phyloP scores from a whole-genome alignment of 805 yeast genomes.

The Candida methanosorbosa region DNA sequence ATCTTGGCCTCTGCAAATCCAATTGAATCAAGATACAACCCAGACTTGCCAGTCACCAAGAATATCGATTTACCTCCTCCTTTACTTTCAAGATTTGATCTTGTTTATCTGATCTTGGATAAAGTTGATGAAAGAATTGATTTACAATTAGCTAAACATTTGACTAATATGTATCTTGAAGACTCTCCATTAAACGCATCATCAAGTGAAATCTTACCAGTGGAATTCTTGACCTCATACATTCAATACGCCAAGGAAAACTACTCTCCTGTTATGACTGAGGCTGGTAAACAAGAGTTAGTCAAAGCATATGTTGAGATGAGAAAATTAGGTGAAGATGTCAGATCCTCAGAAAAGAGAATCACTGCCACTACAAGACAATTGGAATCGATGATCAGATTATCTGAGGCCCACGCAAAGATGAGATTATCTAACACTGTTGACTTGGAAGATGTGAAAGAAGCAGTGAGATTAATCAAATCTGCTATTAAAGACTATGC shows the following conservation, averaged over 20 bases:
- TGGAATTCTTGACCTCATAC: conserved; percentile 80
- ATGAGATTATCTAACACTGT: conserved; percentile 76
- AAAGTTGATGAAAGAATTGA: conserved; percentile 83
- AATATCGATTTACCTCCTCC: conserved; percentile 98
- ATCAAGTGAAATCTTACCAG: conserved; percentile 61
- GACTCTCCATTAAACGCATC: conserved; percentile 74
- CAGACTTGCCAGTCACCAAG: conserved; percentile 88
- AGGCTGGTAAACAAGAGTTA: conserved; percentile 73
- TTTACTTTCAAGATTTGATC: conserved; percentile 85
- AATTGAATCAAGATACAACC: conserved; percentile 89
- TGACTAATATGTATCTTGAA: conserved; percentile 86
- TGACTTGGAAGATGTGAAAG: conserved; percentile 74
- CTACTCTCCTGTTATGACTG: conserved; percentile 69
- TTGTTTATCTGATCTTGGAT: conserved; percentile 87
- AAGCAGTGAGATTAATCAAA: conserved; percentile 86
- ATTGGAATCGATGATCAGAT: conserved; percentile 89
- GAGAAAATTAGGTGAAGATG: conserved; percentile 91
- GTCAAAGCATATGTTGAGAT: conserved; percentile 86
- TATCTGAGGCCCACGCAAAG: conserved; percentile 95
- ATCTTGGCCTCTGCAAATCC: conserved; percentile 99
- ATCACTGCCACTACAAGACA: conserved; percentile 98
- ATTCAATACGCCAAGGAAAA: conserved; percentile 92
- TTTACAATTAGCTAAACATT: conserved; percentile 79
- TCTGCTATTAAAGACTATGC: conserved; percentile 97
- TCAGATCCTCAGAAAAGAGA: conserved; percentile 75